A percentile compares a stretch with the other conserved stretches of the same genome.
phyloP scores from a whole-genome alignment of 768 basidiomycete genomes.

The Xerocomellus chrysenteron region DNA sequence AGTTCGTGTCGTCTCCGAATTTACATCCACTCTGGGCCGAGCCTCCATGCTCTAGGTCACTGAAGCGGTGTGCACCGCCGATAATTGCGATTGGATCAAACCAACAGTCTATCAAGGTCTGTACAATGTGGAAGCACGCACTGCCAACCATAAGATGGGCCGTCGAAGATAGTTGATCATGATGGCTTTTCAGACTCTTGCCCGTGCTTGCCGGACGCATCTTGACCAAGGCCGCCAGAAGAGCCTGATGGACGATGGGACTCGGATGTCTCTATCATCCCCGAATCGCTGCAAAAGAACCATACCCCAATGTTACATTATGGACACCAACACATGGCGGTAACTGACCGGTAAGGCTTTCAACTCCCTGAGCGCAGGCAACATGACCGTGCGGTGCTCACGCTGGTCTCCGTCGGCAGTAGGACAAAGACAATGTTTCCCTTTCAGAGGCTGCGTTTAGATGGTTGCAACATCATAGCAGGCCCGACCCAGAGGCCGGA shows the following conservation, averaged over 20 bases:
- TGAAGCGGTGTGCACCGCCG: constrained; percentile 42
- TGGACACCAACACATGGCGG: too few species aligned
- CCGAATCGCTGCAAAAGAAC: not conserved
- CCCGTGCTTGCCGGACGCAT: constrained; percentile 14
- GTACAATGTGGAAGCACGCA: constrained; percentile 38
- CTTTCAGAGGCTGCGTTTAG: constrained; percentile 18
- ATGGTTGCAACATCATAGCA: constrained; percentile 25
- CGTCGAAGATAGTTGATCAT: too few species aligned
- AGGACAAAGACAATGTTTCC: constrained; percentile 13
- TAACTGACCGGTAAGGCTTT: too few species aligned
- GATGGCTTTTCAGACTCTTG: constrained; percentile 28
- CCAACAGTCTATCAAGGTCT: constrained; percentile 51
- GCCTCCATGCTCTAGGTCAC: constrained; percentile 34
- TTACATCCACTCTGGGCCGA: not conserved
- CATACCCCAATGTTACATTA: constrained; percentile 2
- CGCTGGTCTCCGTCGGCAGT: not conserved
- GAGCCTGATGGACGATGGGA: constrained; percentile 12
- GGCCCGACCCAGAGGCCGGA: constrained; percentile 13
- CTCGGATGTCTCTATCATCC: constrained; percentile 1
- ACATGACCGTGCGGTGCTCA: not conserved
- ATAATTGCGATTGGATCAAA: constrained; percentile 45
- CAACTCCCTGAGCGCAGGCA: too few species aligned
- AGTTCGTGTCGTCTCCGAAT: not conserved
- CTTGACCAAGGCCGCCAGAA: constrained; percentile 4
- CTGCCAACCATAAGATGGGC: too few species aligned